phyloP scores from a whole-genome alignment of 192 early-diverging fungal genomes.

The Mycoemilia scoparia region DNA sequence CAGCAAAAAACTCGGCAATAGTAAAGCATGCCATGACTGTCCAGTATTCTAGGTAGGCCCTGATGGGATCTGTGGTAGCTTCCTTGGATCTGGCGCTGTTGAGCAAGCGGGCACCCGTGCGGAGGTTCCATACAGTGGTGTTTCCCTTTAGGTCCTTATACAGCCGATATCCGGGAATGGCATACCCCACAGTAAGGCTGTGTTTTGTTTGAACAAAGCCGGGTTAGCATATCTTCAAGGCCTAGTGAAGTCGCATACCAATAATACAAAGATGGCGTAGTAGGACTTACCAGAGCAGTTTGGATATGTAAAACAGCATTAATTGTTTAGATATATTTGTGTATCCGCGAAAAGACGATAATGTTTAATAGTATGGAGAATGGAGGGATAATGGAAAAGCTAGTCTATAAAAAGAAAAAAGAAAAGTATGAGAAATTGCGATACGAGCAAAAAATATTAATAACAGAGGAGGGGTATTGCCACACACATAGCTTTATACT shows the following conservation, averaged over 20 bases:
- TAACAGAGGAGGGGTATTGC: no score
- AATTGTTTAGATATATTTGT: conserved; percentile 7
- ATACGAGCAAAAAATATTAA: background rate
- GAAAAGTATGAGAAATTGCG: background rate
- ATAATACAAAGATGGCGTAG: background rate
- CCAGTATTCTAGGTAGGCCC: conserved; percentile 27
- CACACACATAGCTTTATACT: no score
- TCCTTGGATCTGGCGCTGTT: conserved; percentile 21
- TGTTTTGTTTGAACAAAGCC: no score
- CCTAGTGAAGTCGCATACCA: background rate
- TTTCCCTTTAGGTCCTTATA: conserved; percentile 10
- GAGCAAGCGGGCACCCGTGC: conserved; percentile 24
- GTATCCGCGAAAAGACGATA: background rate
- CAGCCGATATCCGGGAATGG: background rate
- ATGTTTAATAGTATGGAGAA: background rate
- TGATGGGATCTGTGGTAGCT: conserved; percentile 4
- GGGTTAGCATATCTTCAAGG: no score
- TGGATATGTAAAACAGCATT: conserved; percentile 22
- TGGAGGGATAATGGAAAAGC: background rate
- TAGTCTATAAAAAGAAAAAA: conserved; percentile 1
- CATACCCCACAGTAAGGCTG: background rate
- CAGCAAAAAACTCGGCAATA: conserved; percentile 21
- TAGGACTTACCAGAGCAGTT: conserved; percentile 15
- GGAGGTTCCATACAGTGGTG: conserved; percentile 22
- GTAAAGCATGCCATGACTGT: conserved; percentile 30